phyloP scores from a whole-genome alignment of 2,329 filamentous ascomycete species.

The Alternaria tenuissima region DNA sequence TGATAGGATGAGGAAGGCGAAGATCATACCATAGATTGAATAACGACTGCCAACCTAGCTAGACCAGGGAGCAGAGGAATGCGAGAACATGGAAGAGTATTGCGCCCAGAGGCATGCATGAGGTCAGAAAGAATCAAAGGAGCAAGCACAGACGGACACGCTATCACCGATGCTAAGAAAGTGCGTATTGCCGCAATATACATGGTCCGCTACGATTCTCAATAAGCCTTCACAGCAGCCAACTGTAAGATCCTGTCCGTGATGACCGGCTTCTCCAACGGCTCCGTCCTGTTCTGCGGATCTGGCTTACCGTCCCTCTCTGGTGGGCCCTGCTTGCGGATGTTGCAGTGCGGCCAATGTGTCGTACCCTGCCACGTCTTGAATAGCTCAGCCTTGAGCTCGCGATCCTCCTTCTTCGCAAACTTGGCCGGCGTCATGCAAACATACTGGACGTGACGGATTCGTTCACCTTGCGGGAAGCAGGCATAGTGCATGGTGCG shows the following conservation, averaged over 20 bases:
- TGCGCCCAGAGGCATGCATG: no score
- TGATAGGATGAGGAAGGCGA: slow-evolving; percentile 55
- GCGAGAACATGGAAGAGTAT: no score
- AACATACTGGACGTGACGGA: slow-evolving; percentile 6
- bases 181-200: no score
- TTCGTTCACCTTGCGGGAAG: no score
- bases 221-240: slow-evolving; percentile 9
- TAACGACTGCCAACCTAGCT: neutral
- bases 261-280: slow-evolving; percentile 27
- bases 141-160: no score
- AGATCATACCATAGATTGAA: slow-evolving; percentile 47
- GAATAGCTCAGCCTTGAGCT: slow-evolving; percentile 27
- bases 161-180: no score
- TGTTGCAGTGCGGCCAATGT: slow-evolving; percentile 37
- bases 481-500: no score
- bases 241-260: slow-evolving; percentile 21
- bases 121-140: no score
- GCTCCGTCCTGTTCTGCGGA: slow-evolving; percentile 26
- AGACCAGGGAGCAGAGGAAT: no score
- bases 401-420: slow-evolving; percentile 25
- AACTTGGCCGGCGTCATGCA: slow-evolving; percentile 32
- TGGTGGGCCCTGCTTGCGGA: slow-evolving; percentile 21
- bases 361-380: slow-evolving; percentile 30
- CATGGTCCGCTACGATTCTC: neutral
- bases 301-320: neutral